These are phyloP conservation scores for Zasmidium cellare DNA, from an alignment of 2,329 filamentous ascomycete genomes.

Conservation along the genomic window DNA sequence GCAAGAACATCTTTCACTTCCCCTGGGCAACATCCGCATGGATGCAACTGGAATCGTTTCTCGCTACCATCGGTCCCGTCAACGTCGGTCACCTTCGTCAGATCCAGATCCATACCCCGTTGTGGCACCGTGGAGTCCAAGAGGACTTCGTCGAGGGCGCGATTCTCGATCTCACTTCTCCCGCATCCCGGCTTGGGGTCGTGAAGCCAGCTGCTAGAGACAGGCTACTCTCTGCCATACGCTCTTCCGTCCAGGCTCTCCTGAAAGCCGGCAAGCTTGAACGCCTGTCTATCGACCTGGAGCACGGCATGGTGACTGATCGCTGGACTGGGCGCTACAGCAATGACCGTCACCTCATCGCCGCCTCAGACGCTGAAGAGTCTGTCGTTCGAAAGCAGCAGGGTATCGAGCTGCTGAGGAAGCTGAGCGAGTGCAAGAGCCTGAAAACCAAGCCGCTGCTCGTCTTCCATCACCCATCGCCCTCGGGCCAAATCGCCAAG, in stretches of 20 bases:
- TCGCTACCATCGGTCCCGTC: conserved; percentile 17
- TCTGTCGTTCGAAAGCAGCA: conserved; percentile 15
- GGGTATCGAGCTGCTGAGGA: conserved; percentile 14
- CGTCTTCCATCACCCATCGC: conserved; percentile 9
- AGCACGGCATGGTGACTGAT: conserved; percentile 17
- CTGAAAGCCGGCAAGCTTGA: conserved; percentile 9
- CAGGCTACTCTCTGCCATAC: conserved; percentile 19
- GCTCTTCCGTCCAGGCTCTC: conserved; percentile 13
- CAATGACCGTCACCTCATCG: conserved; percentile 14
- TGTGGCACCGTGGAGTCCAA: conserved; percentile 18
- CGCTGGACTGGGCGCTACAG: conserved; percentile 17
- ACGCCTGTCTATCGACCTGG: conserved; percentile 12
- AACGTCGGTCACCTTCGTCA: conserved; percentile 14
- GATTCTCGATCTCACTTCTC: conserved; percentile 22
- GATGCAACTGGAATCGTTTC: conserved; percentile 24
- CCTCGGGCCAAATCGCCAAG: conserved; percentile 7
- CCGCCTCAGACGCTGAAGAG: conserved; percentile 14
- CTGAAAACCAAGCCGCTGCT: conserved; percentile 8
- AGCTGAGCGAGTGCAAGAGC: conserved; percentile 4
- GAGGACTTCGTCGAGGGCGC: conserved; percentile 23
- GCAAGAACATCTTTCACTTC: conserved; percentile 21
- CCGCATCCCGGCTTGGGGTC: conserved; percentile 19
- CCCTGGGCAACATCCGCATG: conserved; percentile 18
- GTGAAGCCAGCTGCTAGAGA: conserved; percentile 18
- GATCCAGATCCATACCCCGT: conserved; percentile 17